Evolutionary conservation across 768 basidiomycete species (phyloP), one percentile per base, ranked within the genome.

Genomic region (Chiua virens): DNA sequence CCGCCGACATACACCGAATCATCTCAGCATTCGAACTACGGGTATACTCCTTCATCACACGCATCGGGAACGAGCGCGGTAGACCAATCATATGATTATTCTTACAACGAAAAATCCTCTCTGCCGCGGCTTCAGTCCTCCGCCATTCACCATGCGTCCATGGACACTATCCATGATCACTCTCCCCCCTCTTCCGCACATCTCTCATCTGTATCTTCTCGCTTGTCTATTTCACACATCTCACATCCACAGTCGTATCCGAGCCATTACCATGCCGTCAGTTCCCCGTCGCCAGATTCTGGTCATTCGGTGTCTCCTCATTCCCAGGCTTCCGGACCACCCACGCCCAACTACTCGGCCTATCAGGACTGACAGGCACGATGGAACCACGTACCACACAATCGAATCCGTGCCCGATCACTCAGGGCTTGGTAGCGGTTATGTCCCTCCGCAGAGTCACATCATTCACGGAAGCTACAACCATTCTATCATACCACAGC

Each of bases 181-280:
- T 65, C 67, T 41, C 73, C 53, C 49, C 71, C 65, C 11, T 52
- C 65, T 15, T 67, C 64, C 3, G 59, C 62, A 2, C 67, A 61
- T 47, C 63, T 65, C 8, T 61, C 72, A 0, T 63, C 78, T 5
- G 67, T 74, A 4, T 67, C 74, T 5, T 82, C 80, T n/a, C 77
- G 82, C 10, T 77, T 81, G 37, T 82, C 81, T 7, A 80, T 83
- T 22, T 81, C 81, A 0, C 81, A 82, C 50, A 78, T 83, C 21
- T 81, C 80, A 1, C 79, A 81, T 51, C 79, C 80, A 1, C 77
- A 78, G 13, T 66, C 75, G 20, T 76, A 78, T 50, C 67, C 73
- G 43, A 65, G 5, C 5, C 73, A 56, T 63, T 75, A 61, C 52
- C 70, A 52, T 56, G 66, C 56, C 5, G 68, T 69, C 45, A 66